Percentiles rank a stretch among this genome's conserved stretches.
Evolutionary conservation across 1,284 basidiomycete species (phyloP).

Genomic region (Trichosporon ovoides): DNA sequence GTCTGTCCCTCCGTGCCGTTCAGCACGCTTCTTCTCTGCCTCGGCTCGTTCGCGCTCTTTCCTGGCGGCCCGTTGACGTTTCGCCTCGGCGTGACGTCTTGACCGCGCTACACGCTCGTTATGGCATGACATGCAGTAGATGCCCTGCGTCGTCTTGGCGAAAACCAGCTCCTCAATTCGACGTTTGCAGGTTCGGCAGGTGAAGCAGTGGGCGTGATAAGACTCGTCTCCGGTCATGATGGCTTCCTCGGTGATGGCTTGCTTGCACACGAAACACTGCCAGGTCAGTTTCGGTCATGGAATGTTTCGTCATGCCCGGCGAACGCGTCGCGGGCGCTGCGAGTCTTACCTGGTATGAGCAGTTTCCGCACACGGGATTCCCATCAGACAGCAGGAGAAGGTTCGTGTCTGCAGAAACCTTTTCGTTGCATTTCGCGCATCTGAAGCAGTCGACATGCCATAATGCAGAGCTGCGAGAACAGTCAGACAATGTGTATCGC

Average conservation of each 20-base stretch:
- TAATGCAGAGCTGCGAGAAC: conserved; percentile 36
- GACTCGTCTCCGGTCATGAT: conserved; percentile 99
- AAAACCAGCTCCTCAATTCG: conserved; percentile 97
- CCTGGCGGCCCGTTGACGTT: conserved; percentile 50
- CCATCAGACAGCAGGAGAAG: conserved; percentile 92
- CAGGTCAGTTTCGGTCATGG: conserved; percentile 2
- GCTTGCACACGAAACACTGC: conserved; percentile 80
- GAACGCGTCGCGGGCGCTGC: neutral
- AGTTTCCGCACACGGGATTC: conserved; percentile 91
- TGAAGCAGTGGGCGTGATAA: conserved; percentile 98
- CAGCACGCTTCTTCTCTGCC: conserved; percentile 16
- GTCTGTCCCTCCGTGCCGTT: neutral
- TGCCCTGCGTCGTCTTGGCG: conserved; percentile 95
- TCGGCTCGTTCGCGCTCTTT: conserved; percentile 41
- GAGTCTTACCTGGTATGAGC: conserved; percentile 68
- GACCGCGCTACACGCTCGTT: conserved; percentile 92
- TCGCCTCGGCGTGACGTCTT: conserved; percentile 75
- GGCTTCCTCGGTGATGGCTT: conserved; percentile 90
- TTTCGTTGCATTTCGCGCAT: conserved; percentile 54
- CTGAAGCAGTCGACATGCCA: conserved; percentile 52
- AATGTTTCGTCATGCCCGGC: neutral
- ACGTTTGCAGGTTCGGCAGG: conserved; percentile 88
- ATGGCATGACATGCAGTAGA: conserved; percentile 98
- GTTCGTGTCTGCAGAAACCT: conserved; percentile 78
- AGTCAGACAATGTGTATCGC: conserved; percentile 6